Evolutionary conservation across 2,329 filamentous ascomycete species (phyloP).

Genomic region (Nothopassalora personata): DNA sequence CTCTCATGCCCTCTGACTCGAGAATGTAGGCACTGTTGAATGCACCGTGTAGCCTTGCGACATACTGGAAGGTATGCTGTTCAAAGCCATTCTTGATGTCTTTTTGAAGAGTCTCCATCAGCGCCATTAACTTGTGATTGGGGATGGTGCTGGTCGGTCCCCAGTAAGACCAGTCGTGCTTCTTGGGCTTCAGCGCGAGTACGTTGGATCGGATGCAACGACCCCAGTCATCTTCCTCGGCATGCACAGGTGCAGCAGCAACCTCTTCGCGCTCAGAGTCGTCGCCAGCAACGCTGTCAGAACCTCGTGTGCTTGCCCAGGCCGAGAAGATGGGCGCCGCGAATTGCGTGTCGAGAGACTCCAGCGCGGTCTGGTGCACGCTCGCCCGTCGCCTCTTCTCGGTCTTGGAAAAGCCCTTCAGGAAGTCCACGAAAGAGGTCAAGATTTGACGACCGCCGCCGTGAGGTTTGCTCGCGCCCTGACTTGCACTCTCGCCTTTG

Average conservation of each 20-base stretch:
- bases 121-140: conserved; percentile 5
- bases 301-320: not conserved
- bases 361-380: not conserved
- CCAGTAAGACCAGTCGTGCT: conserved; percentile 10
- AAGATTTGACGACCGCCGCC: not conserved
- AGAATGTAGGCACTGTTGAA: conserved; percentile 19
- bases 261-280: not conserved
- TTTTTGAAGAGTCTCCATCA: conserved; percentile 3
- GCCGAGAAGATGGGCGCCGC: not conserved
- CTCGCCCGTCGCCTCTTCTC: not conserved
- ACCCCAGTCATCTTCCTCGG: not conserved
- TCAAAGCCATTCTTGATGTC: not conserved
- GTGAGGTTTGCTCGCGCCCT: not conserved
- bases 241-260: not conserved
- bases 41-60: conserved; percentile 10
- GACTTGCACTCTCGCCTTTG: not conserved
- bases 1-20: conserved; percentile 1
- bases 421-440: not conserved
- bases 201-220: not conserved
- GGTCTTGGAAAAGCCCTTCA: not conserved
- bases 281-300: not conserved
- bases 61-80: conserved; percentile 2
- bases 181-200: not conserved
- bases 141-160: conserved; percentile 9
- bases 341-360: not conserved